phyloP scores from a whole-genome alignment of 257 asterid genomes.

The Nicotiana attenuata region DNA sequence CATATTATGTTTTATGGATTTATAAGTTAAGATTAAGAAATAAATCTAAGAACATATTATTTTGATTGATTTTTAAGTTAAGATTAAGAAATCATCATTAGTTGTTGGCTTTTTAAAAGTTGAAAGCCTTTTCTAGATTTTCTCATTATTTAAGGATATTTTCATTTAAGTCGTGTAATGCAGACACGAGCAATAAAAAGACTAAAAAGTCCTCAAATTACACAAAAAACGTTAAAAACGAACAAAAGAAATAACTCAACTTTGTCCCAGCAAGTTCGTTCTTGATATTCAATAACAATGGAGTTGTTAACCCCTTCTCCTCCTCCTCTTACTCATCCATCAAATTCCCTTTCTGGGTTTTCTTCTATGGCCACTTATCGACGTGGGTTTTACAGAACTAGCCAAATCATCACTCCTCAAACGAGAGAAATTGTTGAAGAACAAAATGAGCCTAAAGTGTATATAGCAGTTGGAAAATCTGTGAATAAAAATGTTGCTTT shows the following conservation, averaged over 20 bases:
- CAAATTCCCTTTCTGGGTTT: conserved; percentile 19
- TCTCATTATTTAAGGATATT: not conserved
- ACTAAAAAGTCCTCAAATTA: not conserved
- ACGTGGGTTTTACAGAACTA: conserved; percentile 18
- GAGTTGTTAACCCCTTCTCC: conserved; percentile 31
- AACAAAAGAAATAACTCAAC: not conserved
- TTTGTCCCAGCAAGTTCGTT: not conserved
- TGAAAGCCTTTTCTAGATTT: not conserved
- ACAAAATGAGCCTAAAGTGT: conserved; percentile 25
- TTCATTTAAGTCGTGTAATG: not conserved
- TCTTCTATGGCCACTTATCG: conserved; percentile 15
- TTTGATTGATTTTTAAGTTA: not conserved
- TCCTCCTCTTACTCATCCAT: conserved; percentile 18
- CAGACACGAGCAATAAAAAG: not conserved
- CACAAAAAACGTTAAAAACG: not conserved
- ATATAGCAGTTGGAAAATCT: conserved; percentile 74
- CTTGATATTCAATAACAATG: conserved; percentile 13
- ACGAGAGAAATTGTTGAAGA: conserved; percentile 18
- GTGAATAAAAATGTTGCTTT: conserved; percentile 46
- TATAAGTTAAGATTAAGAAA: not conserved
- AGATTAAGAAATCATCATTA: not conserved
- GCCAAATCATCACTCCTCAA: conserved; percentile 12
- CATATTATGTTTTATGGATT: not conserved
- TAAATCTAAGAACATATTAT: not conserved
- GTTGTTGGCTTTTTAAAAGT: not conserved